Conservation (phyloP, 306 rosid genomes). For the Pyrus betulifolia region DNA sequence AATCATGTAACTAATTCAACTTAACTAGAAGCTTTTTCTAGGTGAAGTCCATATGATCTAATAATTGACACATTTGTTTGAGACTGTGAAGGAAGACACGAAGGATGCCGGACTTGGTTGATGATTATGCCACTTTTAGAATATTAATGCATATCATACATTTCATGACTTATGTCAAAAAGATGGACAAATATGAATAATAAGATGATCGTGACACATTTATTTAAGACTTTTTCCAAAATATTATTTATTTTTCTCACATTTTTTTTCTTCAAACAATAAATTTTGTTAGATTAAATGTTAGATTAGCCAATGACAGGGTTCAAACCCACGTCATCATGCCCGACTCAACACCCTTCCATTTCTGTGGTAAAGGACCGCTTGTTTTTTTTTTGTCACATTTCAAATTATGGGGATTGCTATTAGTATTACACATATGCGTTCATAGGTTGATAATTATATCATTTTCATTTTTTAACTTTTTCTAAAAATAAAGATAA, state of each 20-base stretch:
- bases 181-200: not conserved
- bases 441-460: too few species aligned
- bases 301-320: too few species aligned
- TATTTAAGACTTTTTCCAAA: not conserved
- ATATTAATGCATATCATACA: not conserved
- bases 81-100: not conserved
- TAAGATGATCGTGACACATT: not conserved
- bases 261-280: not conserved
- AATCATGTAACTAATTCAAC: not conserved
- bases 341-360: too few species aligned
- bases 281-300: too few species aligned
- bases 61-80: not conserved
- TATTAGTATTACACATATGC: too few species aligned
- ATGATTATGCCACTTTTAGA: not conserved
- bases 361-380: too few species aligned
- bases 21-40: not conserved
- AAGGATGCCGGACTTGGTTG: not conserved
- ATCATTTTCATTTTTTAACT: too few species aligned
- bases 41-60: not conserved
- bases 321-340: fast-evolving
- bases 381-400: too few species aligned
- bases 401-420: too few species aligned
- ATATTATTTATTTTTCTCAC: not conserved
- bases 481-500: too few species aligned
- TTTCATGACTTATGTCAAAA: not conserved